Evolutionary conservation across 495 filamentous ascomycete genomes (phyloP).

Genomic region (Podospora anserina): DNA sequence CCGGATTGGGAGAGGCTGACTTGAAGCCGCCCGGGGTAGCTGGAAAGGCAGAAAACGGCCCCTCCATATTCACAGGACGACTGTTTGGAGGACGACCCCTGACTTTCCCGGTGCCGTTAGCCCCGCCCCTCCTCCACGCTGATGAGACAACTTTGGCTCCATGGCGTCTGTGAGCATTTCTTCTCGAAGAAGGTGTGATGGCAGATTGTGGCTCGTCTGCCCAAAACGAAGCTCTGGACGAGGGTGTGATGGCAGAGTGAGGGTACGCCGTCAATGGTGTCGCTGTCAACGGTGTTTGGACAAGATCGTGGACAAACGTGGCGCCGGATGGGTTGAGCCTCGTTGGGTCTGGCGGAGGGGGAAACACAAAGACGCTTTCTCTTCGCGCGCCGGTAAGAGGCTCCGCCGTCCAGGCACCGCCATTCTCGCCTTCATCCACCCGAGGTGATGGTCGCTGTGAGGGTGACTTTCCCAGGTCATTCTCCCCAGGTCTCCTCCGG

Average conservation of each 20-base stretch:
- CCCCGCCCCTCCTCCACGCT: slow-evolving; percentile 76
- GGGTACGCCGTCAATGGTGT: slow-evolving; percentile 43
- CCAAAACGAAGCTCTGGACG: slow-evolving; percentile 5
- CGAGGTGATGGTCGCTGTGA: slow-evolving; percentile 65
- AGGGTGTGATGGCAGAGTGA: slow-evolving; percentile 31
- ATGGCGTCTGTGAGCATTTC: slow-evolving; percentile 62
- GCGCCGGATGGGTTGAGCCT: slow-evolving; percentile 22
- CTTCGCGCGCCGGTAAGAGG: slow-evolving; percentile 40
- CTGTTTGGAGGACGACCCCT: slow-evolving; percentile 83
- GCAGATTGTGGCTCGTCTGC: slow-evolving; percentile 14
- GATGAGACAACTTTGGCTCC: slow-evolving; percentile 89
- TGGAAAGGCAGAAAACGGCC: slow-evolving; percentile 85
- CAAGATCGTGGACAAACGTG: slow-evolving; percentile 31
- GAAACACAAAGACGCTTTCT: slow-evolving; percentile 37
- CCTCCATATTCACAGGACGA: slow-evolving; percentile 58
- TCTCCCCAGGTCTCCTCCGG: slow-evolving; percentile 76
- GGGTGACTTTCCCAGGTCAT: slow-evolving; percentile 57
- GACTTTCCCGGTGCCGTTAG: slow-evolving; percentile 66
- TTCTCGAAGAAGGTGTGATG: slow-evolving; percentile 25
- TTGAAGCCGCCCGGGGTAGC: slow-evolving; percentile 22
- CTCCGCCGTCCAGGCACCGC: slow-evolving; percentile 50
- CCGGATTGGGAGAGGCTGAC: slow-evolving; percentile 36
- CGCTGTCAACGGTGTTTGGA: slow-evolving; percentile 50
- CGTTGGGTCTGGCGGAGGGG: slow-evolving; percentile 31
- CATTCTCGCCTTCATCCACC: slow-evolving; percentile 52